Evolutionary conservation across 2,329 filamentous ascomycete species (phyloP).

Genomic region (Coleophoma cylindrospora): DNA sequence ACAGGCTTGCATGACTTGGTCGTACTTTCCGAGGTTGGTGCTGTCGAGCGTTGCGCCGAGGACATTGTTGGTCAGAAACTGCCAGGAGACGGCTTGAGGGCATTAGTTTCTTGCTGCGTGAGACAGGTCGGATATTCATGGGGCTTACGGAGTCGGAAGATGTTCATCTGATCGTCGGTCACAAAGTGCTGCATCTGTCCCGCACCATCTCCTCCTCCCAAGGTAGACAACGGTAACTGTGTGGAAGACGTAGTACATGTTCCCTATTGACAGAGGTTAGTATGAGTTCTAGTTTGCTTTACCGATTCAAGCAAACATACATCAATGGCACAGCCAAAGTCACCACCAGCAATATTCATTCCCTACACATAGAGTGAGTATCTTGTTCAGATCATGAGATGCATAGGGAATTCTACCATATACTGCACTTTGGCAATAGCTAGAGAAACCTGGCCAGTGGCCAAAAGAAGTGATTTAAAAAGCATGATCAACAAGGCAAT

Average conservation of each 20-base stretch:
- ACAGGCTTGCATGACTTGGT: slow-evolving; percentile 51
- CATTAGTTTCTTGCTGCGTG: slow-evolving; percentile 48
- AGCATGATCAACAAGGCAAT: slow-evolving; percentile 9
- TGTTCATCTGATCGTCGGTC: slow-evolving; percentile 46
- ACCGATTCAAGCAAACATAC: slow-evolving; percentile 12
- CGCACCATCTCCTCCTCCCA: slow-evolving; percentile 14
- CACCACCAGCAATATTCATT: slow-evolving; percentile 40
- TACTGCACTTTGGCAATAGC: slow-evolving; percentile 15
- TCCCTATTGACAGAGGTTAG: slow-evolving; percentile 5
- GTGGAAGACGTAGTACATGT: slow-evolving; percentile 12
- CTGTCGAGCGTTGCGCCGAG: slow-evolving; percentile 44
- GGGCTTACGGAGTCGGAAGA: slow-evolving; percentile 50
- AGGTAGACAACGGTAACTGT: slow-evolving; percentile 8
- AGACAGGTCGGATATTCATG: slow-evolving; percentile 41
- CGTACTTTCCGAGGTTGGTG: slow-evolving; percentile 44
- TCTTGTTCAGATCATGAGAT: background rate
- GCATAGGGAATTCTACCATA: slow-evolving; percentile 5
- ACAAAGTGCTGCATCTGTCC: slow-evolving; percentile 43
- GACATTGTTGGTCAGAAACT: slow-evolving; percentile 46
- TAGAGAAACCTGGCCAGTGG: slow-evolving; percentile 4
- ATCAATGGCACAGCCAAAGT: slow-evolving; percentile 39
- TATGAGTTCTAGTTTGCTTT: background rate
- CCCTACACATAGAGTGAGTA: slow-evolving; percentile 5
- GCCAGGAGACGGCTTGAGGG: slow-evolving; percentile 44
- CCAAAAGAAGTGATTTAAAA: slow-evolving; percentile 6